Percentiles rank a stretch among this genome's conserved stretches.
phyloP scores from a whole-genome alignment of 345 rosid species.

The Acer negundo region DNA sequence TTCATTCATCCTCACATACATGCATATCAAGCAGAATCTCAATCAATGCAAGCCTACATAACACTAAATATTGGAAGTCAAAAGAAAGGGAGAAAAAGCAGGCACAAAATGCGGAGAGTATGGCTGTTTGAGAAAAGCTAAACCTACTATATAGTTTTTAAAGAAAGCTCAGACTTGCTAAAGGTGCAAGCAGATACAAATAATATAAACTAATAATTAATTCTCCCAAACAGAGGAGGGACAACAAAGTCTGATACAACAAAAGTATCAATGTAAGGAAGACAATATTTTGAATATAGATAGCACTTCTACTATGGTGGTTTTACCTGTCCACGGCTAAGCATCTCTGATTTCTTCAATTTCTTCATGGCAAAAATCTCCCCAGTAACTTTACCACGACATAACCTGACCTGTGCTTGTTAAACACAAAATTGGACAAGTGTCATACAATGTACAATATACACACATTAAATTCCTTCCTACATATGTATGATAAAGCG shows the following conservation, averaged over 20 bases:
- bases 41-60: neutral
- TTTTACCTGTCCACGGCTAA: constrained; percentile 97
- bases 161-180: neutral
- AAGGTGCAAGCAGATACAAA: neutral
- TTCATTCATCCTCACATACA: neutral
- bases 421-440: neutral
- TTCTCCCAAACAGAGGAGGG: neutral
- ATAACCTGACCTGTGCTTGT: constrained; percentile 72
- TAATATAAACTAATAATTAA: neutral
- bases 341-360: constrained; percentile 96
- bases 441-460: neutral
- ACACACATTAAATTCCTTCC: constrained; percentile 6
- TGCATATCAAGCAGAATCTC: neutral
- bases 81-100: neutral
- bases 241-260: neutral
- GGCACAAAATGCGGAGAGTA: neutral
- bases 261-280: neutral
- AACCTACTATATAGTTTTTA: neutral
- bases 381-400: constrained; percentile 81
- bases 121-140: neutral
- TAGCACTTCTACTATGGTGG: neutral
- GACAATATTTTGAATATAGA: neutral
- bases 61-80: neutral
- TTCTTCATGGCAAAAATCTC: constrained; percentile 97
- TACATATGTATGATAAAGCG: neutral